These are phyloP conservation scores for Corniculantispora saksenae DNA, from an alignment of 2,329 filamentous ascomycete genomes.

Conservation along the genomic window DNA sequence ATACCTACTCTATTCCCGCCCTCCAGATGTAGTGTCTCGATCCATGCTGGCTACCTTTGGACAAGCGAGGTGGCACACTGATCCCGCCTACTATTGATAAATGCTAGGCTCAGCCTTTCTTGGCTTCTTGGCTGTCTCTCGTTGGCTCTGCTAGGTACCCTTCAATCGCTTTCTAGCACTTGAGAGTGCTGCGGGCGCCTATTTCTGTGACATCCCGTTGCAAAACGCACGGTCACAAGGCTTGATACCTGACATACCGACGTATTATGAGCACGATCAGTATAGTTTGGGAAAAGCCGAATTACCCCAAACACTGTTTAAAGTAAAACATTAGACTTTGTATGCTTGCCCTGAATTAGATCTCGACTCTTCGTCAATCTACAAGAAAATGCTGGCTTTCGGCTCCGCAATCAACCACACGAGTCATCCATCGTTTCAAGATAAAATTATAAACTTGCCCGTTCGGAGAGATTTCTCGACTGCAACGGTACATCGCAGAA, in stretches of 20 bases:
- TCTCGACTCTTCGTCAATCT: neutral
- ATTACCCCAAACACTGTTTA: neutral
- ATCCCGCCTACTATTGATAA: neutral
- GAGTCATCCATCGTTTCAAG: neutral
- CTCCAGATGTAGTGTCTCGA: neutral
- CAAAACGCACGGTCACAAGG: neutral
- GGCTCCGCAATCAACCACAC: neutral
- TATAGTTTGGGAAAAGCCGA: neutral
- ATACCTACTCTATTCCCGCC: conserved; percentile 6
- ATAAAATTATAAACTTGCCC: neutral
- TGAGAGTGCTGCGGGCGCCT: neutral
- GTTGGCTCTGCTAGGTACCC: conserved; percentile 3
- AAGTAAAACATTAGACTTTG: neutral
- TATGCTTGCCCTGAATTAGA: neutral
- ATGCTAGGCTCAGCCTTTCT: neutral
- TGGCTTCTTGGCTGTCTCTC: conserved; percentile 10
- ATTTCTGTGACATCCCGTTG: neutral
- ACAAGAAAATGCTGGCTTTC: too few species aligned
- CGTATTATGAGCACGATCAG: neutral
- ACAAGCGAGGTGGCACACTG: neutral
- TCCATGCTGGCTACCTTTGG: neutral
- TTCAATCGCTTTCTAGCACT: neutral
- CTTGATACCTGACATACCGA: conserved; percentile 3
- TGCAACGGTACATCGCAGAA: neutral
- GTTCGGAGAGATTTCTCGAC: neutral